Base-by-base conservation (phyloP, 768 basidiomycete genomes). In the Mycena chlorophos region DNA sequence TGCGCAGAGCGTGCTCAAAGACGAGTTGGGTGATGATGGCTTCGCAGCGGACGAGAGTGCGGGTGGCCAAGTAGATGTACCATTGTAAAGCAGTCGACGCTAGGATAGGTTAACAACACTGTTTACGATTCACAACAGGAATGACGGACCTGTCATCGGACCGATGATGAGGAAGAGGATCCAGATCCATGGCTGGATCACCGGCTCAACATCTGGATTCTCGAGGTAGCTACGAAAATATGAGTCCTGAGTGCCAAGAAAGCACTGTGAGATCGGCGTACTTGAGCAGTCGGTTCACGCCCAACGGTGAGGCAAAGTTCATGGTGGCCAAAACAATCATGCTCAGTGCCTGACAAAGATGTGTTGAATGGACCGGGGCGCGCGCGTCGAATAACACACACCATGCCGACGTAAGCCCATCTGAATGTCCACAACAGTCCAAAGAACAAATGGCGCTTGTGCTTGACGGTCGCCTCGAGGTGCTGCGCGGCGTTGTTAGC, bases 111-210 rank as follows among this genome's bases (percentile, higher is more conserved):
- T 77, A 70, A 60, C 85, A 87, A 71, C 77, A 78, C 59, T 89
- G 83, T 49, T 78, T 75, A 22, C n/a, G n/a, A n/a, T n/a, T n/a
- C n/a, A 73, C 63, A n/a, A 86, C 26, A 8, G 78, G 71, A 19
- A 70, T 70, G 13, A 78, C 0, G 2, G 73, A n/a, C 70, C 70
- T 4, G 77, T 1, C 13, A 73, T 67, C 19, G 82, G 80, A 13
- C 81, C 82, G 12, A 77, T 51, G 55, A 84, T 77, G 10, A 85
- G 71, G 65, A 72, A 71, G 0, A 71, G 23, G 13, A 89, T 78
- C 87, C 88, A 89, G 13, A 89, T 77, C 81, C 87, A 88, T 1
- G 88, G 88, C 29, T 78, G 76, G 29, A 86, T 67, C 2, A 68
- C 59, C 0, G 84, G 77, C 23, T 69, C 75, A 51, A 77, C 65